Base-by-base conservation (phyloP, 495 filamentous ascomycete species). In the Annulohypoxylon nitens region DNA sequence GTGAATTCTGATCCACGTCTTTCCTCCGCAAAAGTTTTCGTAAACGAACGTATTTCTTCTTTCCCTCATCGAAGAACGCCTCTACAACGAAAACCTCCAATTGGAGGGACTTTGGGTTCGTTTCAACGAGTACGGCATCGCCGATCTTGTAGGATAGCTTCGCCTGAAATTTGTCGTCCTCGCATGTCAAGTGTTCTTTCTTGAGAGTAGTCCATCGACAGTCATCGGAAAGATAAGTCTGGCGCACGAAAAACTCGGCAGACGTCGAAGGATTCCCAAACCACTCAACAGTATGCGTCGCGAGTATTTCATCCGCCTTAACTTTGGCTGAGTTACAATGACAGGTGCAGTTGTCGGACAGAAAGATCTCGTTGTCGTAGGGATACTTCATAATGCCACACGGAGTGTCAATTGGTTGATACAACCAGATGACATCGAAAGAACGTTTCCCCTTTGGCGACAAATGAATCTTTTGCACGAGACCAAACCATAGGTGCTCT, bases 311-410 rank as follows among this genome's bases (percentile, higher is more conserved):
- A 1, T 81, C 72, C 14, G 80, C 80, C 5, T 83, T 69, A n/a
- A 91, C 82, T 34, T 83, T 78, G 6, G 60, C 61, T 45, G 50
- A 80, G 30, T 34, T 18, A 12, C 81, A 83, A 12, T 79, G 78
- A 67, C 93, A 94, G 12, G 89, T 90, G 78, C 93, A 95, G 66
- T 94, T 88, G 71, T 93, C 88, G 0, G 90, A 92, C 8, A 95
- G 80, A 75, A 95, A 95, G 0, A 94, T 78, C 76, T 95, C 93
- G 65, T 93, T 90, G 0, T 78, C 64, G 73, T 85, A 88, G 2
- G 90, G 91, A 73, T 94, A 95, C 16, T 83, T 81, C 81, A 88
- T 88, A 12, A 84, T 80, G 2, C 83, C 83, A 61, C 92, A 90
- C 0, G 86, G 87, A 3, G 92, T 94, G 36, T 94, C 90, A 3